Evolutionary conservation across 2,329 filamentous ascomycete genomes (phyloP), one percentile per base, ranked within the genome.

Genomic region (Taxawa tesnikishii): DNA sequence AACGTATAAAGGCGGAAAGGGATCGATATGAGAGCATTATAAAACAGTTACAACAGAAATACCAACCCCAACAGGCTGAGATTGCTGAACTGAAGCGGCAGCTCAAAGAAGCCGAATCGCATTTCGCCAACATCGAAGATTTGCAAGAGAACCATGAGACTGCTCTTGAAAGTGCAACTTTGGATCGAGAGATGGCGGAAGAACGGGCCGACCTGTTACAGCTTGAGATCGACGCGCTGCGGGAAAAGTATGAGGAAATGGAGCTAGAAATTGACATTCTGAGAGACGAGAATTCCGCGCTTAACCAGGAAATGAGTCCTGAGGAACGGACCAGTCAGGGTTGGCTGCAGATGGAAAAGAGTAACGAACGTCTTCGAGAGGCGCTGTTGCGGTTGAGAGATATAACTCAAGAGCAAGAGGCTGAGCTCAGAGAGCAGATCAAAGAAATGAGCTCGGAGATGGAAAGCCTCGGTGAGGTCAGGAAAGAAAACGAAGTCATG

Each of bases 121-220:
- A 71, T 29, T 66, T 85, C 13, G 75, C 81, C 35, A 65, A 74
- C 14, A 63, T 90, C 3, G 82, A 88, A 44, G 67, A 70, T 17
- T 65, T 80, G 33, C 79, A 90, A 50, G 80, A 82, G 6, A 85
- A 94, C 43, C 78, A 92, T 53, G 90, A 96, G 17, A 72, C 78
- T 3, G 73, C 81, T 5, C 61, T 94, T 48, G 90, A 98, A 57
- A 73, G 90, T 56, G 84, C 85, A 5, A 79, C 83, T 0, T 63
- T 98, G 15, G 90, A 98, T 51, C 75, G 83, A 27, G 88, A 98
- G 55, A 93, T 96, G 82, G 90, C 90, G 0, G 87, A 98, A 55
- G 88, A 94, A 56, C 84, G 77, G 26, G 79, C 83, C 1, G 90
- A 96, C 43, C 75, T 79, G 12, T 65, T 80, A 31, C 90, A 85